Evolutionary conservation across 192 early-diverging fungal genomes (phyloP), one percentile per base, ranked within the genome.

Genomic region (Entomortierella parvispora): DNA sequence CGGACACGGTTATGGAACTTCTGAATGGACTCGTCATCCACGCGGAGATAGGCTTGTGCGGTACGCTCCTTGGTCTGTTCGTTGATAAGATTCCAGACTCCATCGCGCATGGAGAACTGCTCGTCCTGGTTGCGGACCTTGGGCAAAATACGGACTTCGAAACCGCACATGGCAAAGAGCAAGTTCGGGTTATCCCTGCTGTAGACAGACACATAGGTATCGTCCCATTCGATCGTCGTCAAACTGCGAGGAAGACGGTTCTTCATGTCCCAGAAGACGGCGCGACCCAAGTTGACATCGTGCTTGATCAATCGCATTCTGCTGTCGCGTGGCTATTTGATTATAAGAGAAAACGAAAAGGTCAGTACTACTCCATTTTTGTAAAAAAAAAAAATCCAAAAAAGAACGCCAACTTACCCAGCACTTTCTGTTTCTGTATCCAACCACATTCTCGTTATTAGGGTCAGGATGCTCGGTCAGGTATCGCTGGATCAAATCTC

Each of bases 221-320:
- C 93, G 37, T 97, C 96, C 98, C 98, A 99, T 68, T 99, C 98
- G 59, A 99, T 90, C 1, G 97, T 97, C 0, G 98, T 97, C 76
- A 99, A 86, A 45, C 94, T 96, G 59, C 96, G 92, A 32, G 98
- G 98, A 66, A 99, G 85, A 51, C 98, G 87, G 80, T 98, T 98
- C 81, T 97, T 97, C 79, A 99, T 95, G 68, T 99, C 98, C 98
- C 98, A 99, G 72, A 99, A 99, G 15, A 96, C 95, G 1, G 98
- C 98, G 37, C 98, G 92, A 42, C 98, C 98, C 34, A 98, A 72
- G 63, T 98, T 97, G 49, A 99, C 97, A 78, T 99, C 98, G 82
- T 95, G 95, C 85, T 96, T 96, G 94, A 99, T 97, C 65, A 99
- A 75, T 46, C 98, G 92, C 98, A 99, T 99, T 56, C 98, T 92